These are phyloP conservation scores for Coemansia sp. DNA, from an alignment of 192 early-diverging fungal genomes.

Conservation along the genomic window DNA sequence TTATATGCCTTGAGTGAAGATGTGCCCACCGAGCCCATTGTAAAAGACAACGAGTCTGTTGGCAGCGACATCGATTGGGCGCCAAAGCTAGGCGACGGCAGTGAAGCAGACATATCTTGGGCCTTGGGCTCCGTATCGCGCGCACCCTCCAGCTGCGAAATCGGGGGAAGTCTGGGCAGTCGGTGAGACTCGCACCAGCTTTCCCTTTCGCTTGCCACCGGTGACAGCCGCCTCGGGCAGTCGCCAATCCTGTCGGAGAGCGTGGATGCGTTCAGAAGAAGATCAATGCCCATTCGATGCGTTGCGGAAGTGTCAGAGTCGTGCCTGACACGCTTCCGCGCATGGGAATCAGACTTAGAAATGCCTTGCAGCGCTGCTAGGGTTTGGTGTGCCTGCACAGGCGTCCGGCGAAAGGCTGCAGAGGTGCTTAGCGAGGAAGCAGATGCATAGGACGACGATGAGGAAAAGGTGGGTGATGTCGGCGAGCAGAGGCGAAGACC, in stretches of 20 bases:
- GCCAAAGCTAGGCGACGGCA: conserved; percentile 2
- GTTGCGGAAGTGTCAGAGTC: conserved; percentile 21
- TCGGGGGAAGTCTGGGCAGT: conserved; percentile 29
- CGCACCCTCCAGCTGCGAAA: conserved; percentile 29
- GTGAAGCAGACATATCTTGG: background rate
- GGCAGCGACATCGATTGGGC: conserved; percentile 20
- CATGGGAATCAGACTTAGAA: conserved; percentile 1
- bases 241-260: conserved; percentile 35
- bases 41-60: conserved; percentile 19
- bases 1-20: conserved; percentile 40
- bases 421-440: conserved; percentile 23
- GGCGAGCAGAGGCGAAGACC: conserved; percentile 19
- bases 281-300: conserved; percentile 45
- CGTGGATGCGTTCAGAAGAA: conserved; percentile 48
- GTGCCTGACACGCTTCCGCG: conserved; percentile 23
- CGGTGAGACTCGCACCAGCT: conserved; percentile 10
- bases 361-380: background rate
- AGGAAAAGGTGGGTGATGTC: conserved; percentile 16
- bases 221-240: conserved; percentile 1
- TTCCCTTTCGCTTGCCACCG: conserved; percentile 2
- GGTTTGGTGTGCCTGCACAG: background rate
- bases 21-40: conserved; percentile 14
- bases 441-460: conserved; percentile 20
- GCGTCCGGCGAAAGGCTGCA: conserved; percentile 4
- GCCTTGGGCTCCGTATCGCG: conserved; percentile 2